Percentiles rank a stretch among this genome's conserved stretches.
Conservation (phyloP, 139 green algal species). For the Chlamydomonas asymmetrica region DNA sequence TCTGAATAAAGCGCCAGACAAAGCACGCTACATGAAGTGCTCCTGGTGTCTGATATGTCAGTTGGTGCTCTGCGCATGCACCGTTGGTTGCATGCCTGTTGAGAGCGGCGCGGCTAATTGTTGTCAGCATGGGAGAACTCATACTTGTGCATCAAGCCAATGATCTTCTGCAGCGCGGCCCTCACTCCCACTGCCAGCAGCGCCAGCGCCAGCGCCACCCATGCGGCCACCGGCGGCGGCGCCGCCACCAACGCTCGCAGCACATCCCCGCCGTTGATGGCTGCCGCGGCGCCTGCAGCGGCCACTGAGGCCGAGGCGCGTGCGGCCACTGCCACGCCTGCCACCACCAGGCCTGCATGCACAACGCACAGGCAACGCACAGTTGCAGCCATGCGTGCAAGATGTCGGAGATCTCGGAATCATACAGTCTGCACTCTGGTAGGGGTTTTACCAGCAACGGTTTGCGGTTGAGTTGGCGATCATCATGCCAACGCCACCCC, state of each 20-base stretch:
- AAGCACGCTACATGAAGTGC: not conserved
- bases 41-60: not conserved
- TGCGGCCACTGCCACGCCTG: not conserved
- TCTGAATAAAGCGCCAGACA: not conserved
- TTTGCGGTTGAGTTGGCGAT: not conserved
- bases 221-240: not conserved
- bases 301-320: not conserved
- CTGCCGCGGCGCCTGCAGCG: not conserved
- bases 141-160: constrained; percentile 11
- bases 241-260: not conserved
- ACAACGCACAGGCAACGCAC: not conserved
- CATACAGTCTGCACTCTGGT: not conserved
- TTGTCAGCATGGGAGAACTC: constrained; percentile 10
- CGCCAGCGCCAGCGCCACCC: not conserved
- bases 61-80: not conserved
- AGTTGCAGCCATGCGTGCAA: not conserved
- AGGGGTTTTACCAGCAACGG: not conserved
- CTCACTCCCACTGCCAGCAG: not conserved
- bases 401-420: too few species aligned
- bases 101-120: not conserved
- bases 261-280: not conserved
- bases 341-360: not conserved
- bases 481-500: not conserved
- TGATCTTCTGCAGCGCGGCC: not conserved
- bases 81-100: not conserved